Conservation (phyloP, 2,329 filamentous ascomycete genomes). For the Fusarium sp. region DNA sequence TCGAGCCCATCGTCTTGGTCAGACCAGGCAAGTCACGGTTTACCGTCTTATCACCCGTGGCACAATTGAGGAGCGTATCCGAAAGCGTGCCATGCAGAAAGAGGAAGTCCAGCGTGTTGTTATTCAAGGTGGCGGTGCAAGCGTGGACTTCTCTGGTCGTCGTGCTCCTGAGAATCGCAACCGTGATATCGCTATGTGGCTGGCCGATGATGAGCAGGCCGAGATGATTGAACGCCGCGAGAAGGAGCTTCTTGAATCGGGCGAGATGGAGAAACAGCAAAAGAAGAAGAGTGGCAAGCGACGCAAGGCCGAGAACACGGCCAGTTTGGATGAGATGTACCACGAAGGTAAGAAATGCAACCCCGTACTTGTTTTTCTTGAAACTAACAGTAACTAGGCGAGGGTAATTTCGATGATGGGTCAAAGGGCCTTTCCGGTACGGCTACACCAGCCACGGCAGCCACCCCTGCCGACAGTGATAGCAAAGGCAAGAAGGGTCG, state of each 20-base stretch:
- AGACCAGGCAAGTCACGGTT: constrained; percentile 95
- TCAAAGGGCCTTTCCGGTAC: constrained; percentile 68
- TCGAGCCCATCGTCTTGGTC: constrained; percentile 94
- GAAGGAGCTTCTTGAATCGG: constrained; percentile 83
- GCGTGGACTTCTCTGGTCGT: constrained; percentile 96
- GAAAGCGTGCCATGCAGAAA: constrained; percentile 96
- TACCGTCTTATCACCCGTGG: constrained; percentile 97
- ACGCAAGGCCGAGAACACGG: constrained; percentile 65
- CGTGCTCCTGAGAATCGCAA: constrained; percentile 89
- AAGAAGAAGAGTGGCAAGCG: constrained; percentile 72
- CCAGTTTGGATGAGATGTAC: constrained; percentile 96
- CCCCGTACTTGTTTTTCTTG: neutral
- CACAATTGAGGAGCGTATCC: constrained; percentile 97
- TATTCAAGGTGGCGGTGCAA: constrained; percentile 89
- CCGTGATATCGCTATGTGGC: constrained; percentile 98
- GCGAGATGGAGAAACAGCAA: constrained; percentile 72
- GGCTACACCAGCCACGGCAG: constrained; percentile 86
- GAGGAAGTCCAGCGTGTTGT: constrained; percentile 98
- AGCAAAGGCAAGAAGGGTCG: constrained; percentile 67
- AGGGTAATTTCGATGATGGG: constrained; percentile 93
- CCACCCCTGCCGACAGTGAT: constrained; percentile 78
- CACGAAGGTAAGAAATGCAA: constrained; percentile 83
- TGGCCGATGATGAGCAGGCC: constrained; percentile 96
- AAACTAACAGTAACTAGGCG: constrained; percentile 69
- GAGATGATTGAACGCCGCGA: constrained; percentile 94